Evolutionary conservation across 164 flowering plant genomes (phyloP), one percentile per base, ranked within the genome.

Genomic region (Kingdonia uniflora): DNA sequence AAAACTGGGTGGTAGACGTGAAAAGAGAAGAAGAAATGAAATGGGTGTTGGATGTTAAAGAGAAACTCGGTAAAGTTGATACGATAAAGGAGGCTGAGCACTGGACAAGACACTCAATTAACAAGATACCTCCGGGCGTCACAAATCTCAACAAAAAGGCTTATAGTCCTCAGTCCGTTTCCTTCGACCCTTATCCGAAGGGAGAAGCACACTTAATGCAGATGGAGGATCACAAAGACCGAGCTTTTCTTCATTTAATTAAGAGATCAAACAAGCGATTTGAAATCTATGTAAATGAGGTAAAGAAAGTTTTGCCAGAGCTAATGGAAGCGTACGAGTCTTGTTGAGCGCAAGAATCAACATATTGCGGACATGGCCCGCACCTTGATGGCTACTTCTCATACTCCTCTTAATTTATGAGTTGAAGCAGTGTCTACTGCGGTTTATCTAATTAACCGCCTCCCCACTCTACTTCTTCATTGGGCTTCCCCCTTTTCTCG

Each of bases 141-240:
- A 35, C 21, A 0, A 67, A 62, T 25, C 65, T 52, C 41, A 51
- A 65, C 49, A 42, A 25, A 51, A 58, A 59, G 37, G 67, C 61
- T 29, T 78, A 69, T 62, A 64, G 23, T 47, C 83, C 83, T 46
- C 76, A 63, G 50, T 11, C 44, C 10, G 49, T 45, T 11, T 16
- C 49, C 23, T 45, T 45, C 16, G 49, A 19, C 11, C 49, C 49
- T 6, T 45, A 45, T 21, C 49, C 14, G 11, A 16, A 45, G 1
- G 23, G 22, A 0, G 49, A 45, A 4, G 22, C 14, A 16, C 49
- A 45, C 13, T 19, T 45, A 21, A 45, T 16, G 49, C 49, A 45
- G 49, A 45, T 45, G 23, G 49, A 45, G 19, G 22, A 1, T 17
- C 49, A 45, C 12, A 45, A 45, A 20, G 12, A 17, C 49, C 23